Base-by-base conservation (phyloP, 2,329 filamentous ascomycete species). In the Clonostachys rhizophaga region DNA sequence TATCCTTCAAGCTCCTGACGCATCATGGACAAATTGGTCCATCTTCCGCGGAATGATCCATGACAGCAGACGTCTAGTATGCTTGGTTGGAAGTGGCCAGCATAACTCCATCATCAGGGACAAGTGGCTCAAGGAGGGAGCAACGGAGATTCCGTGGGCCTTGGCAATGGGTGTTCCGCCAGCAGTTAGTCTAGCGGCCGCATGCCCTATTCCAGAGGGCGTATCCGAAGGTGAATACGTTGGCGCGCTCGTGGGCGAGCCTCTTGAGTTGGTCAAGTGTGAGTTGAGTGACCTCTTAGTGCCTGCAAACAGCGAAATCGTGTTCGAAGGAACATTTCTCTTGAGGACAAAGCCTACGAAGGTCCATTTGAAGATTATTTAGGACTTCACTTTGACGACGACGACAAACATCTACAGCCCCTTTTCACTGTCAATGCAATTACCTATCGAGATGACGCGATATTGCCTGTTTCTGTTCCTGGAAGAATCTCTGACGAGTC, bases 221-320 rank as follows among this genome's bases (percentile, higher is more conserved):
- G 59, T 77, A 1, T 68, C 66, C 0, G 76, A 79, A 54, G 68
- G 66, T 5, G 71, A 63, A 2, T 79, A 76, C 45, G 62, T 77
- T 6, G 74, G 75, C 2, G 66, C 73, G 1, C 60, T 79, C 46
- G 63, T 63, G 2, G 74, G 74, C 3, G 49, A 56, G 1, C 59
- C 74, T 0, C 47, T 78, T 6, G 69, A 78, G 34, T 52, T 79
- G 0, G 68, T 74, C 35, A 78, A 76, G 51, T 78, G 74, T 47
- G 75, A 78, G n/a, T 73, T 67, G 1, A 79, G 73, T 47, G 62
- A 69, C 20, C 54, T 79, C 0, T 54, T 63, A 5, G 73, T 79
- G 2, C 75, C 76, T 0, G 74, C 75, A 0, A 75, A 68, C 47
- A 55, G 62, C 0, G 75, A 79, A 52, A 78, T 79, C 44, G 68